Base-by-base conservation (phyloP, 768 basidiomycete species). In the Lactarius sp. region DNA sequence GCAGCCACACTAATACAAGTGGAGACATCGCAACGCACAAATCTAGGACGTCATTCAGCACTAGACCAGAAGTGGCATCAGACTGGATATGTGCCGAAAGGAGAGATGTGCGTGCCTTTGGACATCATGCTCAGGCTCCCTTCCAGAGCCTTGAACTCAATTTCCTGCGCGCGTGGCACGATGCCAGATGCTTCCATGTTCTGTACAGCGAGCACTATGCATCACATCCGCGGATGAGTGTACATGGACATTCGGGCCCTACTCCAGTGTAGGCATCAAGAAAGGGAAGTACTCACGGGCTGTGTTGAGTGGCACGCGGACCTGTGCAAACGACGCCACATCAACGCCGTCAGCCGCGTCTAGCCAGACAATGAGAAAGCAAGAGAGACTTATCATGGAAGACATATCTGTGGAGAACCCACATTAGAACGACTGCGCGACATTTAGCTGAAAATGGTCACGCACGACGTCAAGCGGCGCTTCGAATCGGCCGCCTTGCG, bases 121-220 rank as follows among this genome's bases (percentile, higher is more conserved):
- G 86, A 85, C 94, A 94, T 94, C 87, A 92, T 91, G 61, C 83
- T 86, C 55, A 94, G 75, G 69, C 87, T 89, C 2, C 89, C 89
- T 69, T 85, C 85, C 18, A 94, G 79, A 6, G 91, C 94, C 69
- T 85, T 86, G 71, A 94, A 94, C 77, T 97, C 94, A 61, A 95
- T 85, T 65, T 89, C 86, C 70, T 94, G 88, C 42, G 87, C 84
- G 67, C 83, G 85, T 2, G 82, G 80, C 51, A 96, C 82, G 1
- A 83, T 81, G 8, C 87, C 84, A 1, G 85, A 84, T 1, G 90
- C 92, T 65, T 90, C 87, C 82, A 96, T 86, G 70, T 98, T 96
- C 76, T 97, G 94, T 18, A 95, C 88, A 1, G 94, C 92, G 54
- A 96, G 78, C 14, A 94, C 77, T 78, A 56, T 34, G 31, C 12